A percentile compares a stretch with the other conserved stretches of the same genome.
Conservation (phyloP, 139 green algal species). For the Tetraselmis chui region DNA sequence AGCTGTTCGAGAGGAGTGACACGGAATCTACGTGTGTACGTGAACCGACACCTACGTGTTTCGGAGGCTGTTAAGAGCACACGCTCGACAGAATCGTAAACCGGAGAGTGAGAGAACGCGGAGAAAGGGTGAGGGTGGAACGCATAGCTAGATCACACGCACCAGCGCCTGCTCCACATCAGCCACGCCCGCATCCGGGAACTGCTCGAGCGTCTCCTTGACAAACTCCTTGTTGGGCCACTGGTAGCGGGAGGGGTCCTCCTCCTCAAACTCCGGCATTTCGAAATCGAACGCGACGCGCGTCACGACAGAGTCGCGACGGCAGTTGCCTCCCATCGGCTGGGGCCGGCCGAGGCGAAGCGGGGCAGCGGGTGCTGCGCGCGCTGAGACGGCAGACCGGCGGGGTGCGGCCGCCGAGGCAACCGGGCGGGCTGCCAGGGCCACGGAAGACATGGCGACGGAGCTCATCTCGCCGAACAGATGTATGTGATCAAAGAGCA, state of each 20-base stretch:
- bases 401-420: neutral
- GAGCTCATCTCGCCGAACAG: too few relatives aligned
- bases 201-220: neutral
- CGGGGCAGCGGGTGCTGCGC: too few relatives aligned
- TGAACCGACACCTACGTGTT: too few relatives aligned
- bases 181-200: neutral
- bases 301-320: neutral
- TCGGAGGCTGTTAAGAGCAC: too few relatives aligned
- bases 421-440: too few relatives aligned
- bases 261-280: slow-evolving; percentile 1
- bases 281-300: neutral
- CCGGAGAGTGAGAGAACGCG: neutral
- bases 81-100: neutral
- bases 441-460: too few relatives aligned
- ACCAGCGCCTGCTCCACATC: neutral
- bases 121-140: neutral
- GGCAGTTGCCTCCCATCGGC: neutral
- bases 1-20: too few relatives aligned
- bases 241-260: neutral
- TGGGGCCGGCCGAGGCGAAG: neutral
- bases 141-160: neutral
- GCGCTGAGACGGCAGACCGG: neutral
- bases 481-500: too few relatives aligned
- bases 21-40: too few relatives aligned
- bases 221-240: neutral